Conservation (phyloP, 2,329 filamentous ascomycete genomes). For the Penicillium brasilianum region DNA sequence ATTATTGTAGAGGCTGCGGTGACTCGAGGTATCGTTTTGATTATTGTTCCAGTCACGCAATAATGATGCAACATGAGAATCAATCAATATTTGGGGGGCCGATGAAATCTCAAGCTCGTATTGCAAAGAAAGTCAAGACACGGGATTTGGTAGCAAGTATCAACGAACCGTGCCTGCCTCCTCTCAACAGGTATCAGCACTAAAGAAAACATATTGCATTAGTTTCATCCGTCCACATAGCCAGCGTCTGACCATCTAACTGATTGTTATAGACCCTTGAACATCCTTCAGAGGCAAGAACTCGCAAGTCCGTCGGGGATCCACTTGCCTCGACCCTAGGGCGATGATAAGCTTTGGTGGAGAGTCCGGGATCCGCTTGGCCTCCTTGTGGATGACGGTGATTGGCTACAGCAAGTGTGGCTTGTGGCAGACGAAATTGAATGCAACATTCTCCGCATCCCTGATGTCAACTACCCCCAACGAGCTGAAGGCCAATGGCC, state of each 20-base stretch:
- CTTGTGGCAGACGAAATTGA: not conserved
- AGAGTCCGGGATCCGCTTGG: not conserved
- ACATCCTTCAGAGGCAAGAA: not conserved
- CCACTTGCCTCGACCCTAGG: not conserved
- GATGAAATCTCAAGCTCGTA: not conserved
- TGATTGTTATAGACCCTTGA: not conserved
- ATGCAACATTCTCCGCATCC: slow-evolving; percentile 7
- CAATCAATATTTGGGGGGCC: not conserved
- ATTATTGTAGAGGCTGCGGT: not conserved
- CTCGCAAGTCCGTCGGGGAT: not conserved
- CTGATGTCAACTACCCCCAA: not conserved
- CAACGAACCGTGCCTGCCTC: not conserved
- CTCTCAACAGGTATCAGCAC: not conserved
- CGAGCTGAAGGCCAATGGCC: not conserved
- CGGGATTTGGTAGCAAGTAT: not conserved
- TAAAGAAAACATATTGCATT: not conserved
- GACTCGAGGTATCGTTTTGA: not conserved
- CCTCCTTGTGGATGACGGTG: not conserved
- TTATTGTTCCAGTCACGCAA: not conserved
- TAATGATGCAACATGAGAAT: not conserved
- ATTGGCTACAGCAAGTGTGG: not conserved
- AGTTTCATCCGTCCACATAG: not conserved
- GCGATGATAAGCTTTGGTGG: slow-evolving; percentile 1
- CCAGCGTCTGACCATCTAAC: not conserved
- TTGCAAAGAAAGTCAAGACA: not conserved